These are phyloP conservation scores for Tetrahymena elliotti DNA, from an alignment of 73 alveolate genomes.

Conservation along the genomic window DNA sequence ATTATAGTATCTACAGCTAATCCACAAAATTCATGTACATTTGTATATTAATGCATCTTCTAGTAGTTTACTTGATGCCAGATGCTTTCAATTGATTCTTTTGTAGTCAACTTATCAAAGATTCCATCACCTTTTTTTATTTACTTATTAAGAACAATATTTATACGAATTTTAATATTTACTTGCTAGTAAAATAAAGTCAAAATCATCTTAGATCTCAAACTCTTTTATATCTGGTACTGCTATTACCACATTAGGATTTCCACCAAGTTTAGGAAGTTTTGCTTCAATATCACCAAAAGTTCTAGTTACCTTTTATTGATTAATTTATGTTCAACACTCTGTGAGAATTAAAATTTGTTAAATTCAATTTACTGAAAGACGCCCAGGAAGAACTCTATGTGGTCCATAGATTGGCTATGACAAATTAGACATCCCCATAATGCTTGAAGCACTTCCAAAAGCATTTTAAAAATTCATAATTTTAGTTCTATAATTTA, in stretches of 20 bases:
- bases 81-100: conserved; percentile 59
- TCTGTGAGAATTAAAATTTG: neutral
- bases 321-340: neutral
- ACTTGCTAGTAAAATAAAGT: conserved; percentile 63
- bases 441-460: neutral
- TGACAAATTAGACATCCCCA: neutral
- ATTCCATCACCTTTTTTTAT: conserved; percentile 62
- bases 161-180: neutral
- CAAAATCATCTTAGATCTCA: conserved; percentile 68
- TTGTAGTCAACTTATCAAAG: conserved; percentile 59
- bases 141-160: neutral
- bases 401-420: conserved; percentile 50
- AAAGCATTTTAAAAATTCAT: conserved; percentile 6
- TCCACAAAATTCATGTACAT: conserved; percentile 86
- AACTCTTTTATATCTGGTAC: conserved; percentile 78
- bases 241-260: conserved; percentile 77
- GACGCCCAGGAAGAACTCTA: conserved; percentile 87
- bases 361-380: conserved; percentile 43
- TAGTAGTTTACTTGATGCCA: conserved; percentile 11
- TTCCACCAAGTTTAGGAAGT: conserved; percentile 79
- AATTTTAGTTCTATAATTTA: neutral
- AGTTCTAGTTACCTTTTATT: conserved; percentile 53
- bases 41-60: neutral
- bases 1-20: conserved; percentile 89
- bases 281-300: conserved; percentile 93